Evolutionary conservation across 1,284 basidiomycete genomes (phyloP).

Genomic region (Psilocybe mexicana): DNA sequence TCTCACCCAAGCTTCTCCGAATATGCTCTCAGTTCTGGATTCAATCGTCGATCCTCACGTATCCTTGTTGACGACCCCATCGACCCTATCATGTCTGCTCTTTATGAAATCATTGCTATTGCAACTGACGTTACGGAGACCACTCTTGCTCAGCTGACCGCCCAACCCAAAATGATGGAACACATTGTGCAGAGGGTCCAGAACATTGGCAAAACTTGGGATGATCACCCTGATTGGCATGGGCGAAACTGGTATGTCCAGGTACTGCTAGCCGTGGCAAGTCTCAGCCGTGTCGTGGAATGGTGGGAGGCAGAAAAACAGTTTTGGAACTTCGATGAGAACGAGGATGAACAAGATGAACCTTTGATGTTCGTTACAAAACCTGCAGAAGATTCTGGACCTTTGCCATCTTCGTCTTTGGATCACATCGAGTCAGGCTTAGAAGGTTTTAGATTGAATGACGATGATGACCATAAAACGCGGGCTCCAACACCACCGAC

Average conservation of each 20-base stretch:
- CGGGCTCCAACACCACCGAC: conserved; percentile 48
- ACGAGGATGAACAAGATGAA: conserved; percentile 88
- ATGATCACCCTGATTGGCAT: conserved; percentile 97
- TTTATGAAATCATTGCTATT: conserved; percentile 92
- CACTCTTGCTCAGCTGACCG: conserved; percentile 82
- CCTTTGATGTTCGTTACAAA: conserved; percentile 89
- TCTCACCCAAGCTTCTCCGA: conserved; percentile 67
- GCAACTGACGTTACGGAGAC: conserved; percentile 96
- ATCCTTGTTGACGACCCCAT: conserved; percentile 77
- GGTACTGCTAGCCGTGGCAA: conserved; percentile 94
- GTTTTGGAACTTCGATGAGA: conserved; percentile 99
- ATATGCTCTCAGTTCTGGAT: conserved; percentile 47
- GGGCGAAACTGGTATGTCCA: conserved; percentile 99
- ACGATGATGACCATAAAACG: conserved; percentile 59
- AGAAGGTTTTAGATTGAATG: conserved; percentile 46
- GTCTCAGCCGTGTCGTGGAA: conserved; percentile 93
- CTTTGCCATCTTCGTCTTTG: conserved; percentile 41
- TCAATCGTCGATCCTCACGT: conserved; percentile 71
- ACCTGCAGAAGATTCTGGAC: conserved; percentile 60
- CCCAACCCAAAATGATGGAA: conserved; percentile 83
- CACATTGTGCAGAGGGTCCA: conserved; percentile 90
- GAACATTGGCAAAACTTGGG: conserved; percentile 92
- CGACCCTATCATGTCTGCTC: conserved; percentile 86
- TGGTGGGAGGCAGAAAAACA: conserved; percentile 99
- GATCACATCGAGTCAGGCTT: conserved; percentile 46